A percentile compares a stretch with the other conserved stretches of the same genome.
Evolutionary conservation across 2,329 filamentous ascomycete species (phyloP).

Genomic region (Alternaria arbusti): DNA sequence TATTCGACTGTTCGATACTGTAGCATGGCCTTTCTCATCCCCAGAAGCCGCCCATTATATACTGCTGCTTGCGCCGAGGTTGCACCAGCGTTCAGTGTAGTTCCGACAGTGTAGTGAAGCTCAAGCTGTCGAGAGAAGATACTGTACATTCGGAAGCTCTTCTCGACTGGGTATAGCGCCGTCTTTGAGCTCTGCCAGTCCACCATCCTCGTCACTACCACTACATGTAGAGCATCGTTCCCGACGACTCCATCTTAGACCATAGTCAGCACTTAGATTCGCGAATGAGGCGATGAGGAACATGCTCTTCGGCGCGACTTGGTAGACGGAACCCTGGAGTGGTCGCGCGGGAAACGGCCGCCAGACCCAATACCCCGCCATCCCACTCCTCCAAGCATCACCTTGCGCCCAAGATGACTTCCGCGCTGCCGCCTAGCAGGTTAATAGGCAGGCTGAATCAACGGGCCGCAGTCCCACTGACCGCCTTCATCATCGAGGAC

Average conservation of each 20-base stretch:
- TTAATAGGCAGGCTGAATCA: slow-evolving; percentile 43
- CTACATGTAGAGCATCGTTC: slow-evolving; percentile 20
- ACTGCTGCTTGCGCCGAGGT: slow-evolving; percentile 7
- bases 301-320: slow-evolving; percentile 10
- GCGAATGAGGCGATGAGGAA: slow-evolving; percentile 21
- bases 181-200: slow-evolving; percentile 4
- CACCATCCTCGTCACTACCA: slow-evolving; percentile 7
- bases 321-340: neutral
- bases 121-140: slow-evolving; percentile 17
- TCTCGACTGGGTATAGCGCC: slow-evolving; percentile 22
- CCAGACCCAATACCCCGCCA: slow-evolving; percentile 24
- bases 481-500: slow-evolving; percentile 37
- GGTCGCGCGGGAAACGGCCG: slow-evolving; percentile 8
- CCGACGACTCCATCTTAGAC: slow-evolving; percentile 22
- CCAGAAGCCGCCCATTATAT: slow-evolving; percentile 29
- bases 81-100: neutral
- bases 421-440: slow-evolving; percentile 19
- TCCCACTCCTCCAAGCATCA: slow-evolving; percentile 12
- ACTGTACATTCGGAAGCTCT: slow-evolving; percentile 26
- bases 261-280: slow-evolving; percentile 19
- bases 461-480: slow-evolving; percentile 47
- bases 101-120: slow-evolving; percentile 28
- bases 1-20: slow-evolving; percentile 5
- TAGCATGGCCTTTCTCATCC: slow-evolving; percentile 14
- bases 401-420: slow-evolving; percentile 10